These are phyloP conservation scores for Camelina hispida DNA, from an alignment of 345 rosid genomes.

Conservation along the genomic window DNA sequence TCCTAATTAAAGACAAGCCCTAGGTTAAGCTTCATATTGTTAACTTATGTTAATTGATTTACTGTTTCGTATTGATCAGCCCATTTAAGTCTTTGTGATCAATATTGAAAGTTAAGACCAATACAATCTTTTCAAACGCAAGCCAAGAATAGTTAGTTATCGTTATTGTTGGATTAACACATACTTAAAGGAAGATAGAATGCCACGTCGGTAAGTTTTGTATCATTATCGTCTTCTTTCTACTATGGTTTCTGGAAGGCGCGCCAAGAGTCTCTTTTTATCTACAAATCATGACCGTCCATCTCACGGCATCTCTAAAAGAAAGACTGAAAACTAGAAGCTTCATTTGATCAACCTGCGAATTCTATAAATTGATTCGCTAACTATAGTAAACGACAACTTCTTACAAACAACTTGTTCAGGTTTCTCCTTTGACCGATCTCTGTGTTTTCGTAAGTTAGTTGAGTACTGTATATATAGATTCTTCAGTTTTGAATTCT, in stretches of 20 bases:
- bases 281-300: slow-evolving; percentile 27
- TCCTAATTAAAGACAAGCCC: neutral
- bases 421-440: neutral
- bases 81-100: neutral
- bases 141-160: too few species aligned
- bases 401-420: neutral
- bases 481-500: neutral
- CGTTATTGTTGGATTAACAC: too few species aligned
- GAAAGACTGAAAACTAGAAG: slow-evolving; percentile 25
- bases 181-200: neutral
- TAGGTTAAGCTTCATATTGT: neutral
- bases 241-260: slow-evolving; percentile 25
- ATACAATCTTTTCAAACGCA: too few species aligned
- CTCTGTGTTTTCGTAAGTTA: neutral
- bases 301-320: neutral
- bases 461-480: neutral
- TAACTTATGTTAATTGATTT: too few species aligned
- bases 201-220: slow-evolving; percentile 21
- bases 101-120: neutral
- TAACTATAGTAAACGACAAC: neutral
- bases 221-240: neutral
- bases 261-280: slow-evolving; percentile 21
- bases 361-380: slow-evolving; percentile 11
- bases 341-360: slow-evolving; percentile 21
- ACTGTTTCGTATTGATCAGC: too few species aligned